Evolutionary conservation across 2,329 filamentous ascomycete genomes (phyloP).

Genomic region (Arthrobotrys entomopaga): DNA sequence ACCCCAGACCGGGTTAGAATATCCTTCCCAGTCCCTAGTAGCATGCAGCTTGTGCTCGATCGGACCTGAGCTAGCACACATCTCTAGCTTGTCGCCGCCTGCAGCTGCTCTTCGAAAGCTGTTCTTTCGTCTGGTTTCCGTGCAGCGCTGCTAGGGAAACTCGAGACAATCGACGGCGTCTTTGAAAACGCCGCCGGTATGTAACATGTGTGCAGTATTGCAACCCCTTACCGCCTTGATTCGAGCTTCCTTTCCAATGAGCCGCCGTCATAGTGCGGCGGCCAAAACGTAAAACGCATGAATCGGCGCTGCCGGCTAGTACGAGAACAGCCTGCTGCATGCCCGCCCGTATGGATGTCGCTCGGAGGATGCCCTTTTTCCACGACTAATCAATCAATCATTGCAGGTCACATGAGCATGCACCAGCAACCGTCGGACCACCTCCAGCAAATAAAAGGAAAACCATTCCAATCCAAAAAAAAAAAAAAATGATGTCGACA

Average conservation of each 20-base stretch:
- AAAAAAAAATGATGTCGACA: too few relatives aligned
- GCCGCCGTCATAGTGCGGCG: constrained; percentile 44
- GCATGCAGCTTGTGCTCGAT: constrained; percentile 1
- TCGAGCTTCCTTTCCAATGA: too few relatives aligned
- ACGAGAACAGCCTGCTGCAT: background rate
- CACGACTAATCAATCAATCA: too few relatives aligned
- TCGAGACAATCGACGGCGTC: constrained; percentile 21
- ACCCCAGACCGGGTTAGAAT: constrained; percentile 15
- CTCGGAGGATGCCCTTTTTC: background rate
- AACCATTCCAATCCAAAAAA: too few relatives aligned
- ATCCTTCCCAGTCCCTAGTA: constrained; percentile 17
- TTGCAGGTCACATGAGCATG: constrained; percentile 14
- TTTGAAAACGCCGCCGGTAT: too few relatives aligned
- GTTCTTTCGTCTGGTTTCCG: background rate
- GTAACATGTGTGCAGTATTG: too few relatives aligned
- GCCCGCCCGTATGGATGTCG: background rate
- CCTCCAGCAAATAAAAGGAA: background rate
- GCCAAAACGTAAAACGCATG: background rate
- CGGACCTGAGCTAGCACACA: too few relatives aligned
- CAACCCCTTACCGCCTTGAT: too few relatives aligned
- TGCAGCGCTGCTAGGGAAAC: background rate
- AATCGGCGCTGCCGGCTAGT: background rate
- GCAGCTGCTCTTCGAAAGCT: constrained; percentile 6
- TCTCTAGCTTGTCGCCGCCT: background rate
- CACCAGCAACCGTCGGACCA: constrained; percentile 13